A percentile compares a stretch with the other conserved stretches of the same genome.
These are phyloP conservation scores for Kalmusia sp. DNA, from an alignment of 2,329 filamentous ascomycete genomes.

Conservation along the genomic window DNA sequence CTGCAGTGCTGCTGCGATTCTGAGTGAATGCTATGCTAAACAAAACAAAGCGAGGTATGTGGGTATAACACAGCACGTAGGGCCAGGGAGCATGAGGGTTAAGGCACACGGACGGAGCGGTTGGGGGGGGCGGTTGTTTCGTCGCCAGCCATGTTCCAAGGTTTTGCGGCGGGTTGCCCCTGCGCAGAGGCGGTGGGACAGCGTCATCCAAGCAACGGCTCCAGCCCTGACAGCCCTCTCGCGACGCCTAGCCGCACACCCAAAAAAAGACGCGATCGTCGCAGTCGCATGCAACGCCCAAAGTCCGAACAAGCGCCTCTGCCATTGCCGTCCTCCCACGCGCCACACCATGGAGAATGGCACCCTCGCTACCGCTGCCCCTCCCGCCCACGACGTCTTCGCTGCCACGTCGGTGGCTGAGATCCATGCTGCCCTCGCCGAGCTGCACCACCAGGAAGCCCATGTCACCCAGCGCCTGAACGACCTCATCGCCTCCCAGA, in stretches of 20 bases:
- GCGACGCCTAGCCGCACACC: neutral
- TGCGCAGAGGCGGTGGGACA: slow-evolving; percentile 9
- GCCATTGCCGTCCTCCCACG: neutral
- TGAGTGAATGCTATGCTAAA: neutral
- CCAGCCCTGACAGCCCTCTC: too few species aligned
- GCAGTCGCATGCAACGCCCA: neutral
- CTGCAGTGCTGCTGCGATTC: neutral
- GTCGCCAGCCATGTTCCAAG: slow-evolving; percentile 6
- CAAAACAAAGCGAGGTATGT: slow-evolving; percentile 4
- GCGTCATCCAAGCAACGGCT: slow-evolving; percentile 25
- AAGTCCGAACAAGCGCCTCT: neutral
- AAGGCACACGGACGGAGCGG: neutral
- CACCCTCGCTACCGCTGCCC: slow-evolving; percentile 22
- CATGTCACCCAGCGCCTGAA: slow-evolving; percentile 77
- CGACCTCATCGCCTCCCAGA: slow-evolving; percentile 79
- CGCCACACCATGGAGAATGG: slow-evolving; percentile 30
- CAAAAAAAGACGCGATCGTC: neutral
- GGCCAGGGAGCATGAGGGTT: too few species aligned
- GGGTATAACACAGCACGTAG: neutral
- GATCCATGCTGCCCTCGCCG: slow-evolving; percentile 77
- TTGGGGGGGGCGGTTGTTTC: neutral
- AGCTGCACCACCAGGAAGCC: slow-evolving; percentile 78
- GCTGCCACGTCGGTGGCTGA: slow-evolving; percentile 78
- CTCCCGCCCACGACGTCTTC: slow-evolving; percentile 52
- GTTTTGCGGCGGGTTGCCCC: slow-evolving; percentile 10